Evolutionary conservation across 176 grass and related monocot species (phyloP).

Genomic region (Lolium rigidum): DNA sequence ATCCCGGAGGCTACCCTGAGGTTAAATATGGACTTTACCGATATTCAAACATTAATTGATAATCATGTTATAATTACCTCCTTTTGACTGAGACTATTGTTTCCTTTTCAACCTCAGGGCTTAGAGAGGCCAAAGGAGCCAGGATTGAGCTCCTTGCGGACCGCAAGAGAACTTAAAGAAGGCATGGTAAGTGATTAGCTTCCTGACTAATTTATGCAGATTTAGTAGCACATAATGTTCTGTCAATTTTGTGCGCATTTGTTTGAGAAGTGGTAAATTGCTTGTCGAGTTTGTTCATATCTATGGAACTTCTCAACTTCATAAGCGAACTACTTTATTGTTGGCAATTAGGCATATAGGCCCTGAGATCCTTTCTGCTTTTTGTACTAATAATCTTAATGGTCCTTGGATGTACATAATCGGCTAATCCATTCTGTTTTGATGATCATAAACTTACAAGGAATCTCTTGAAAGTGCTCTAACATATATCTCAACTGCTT

Average conservation of each 20-base stretch:
- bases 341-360: constrained; percentile 1
- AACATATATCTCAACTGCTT: constrained; percentile 36
- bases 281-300: not conserved
- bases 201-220: constrained; percentile 21
- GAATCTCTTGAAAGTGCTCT: constrained; percentile 25
- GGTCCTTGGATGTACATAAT: not conserved
- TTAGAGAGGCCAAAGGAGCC: constrained; percentile 86
- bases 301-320: constrained; percentile 21
- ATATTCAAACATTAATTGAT: constrained; percentile 11
- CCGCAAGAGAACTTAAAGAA: constrained; percentile 74
- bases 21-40: constrained; percentile 37
- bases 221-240: constrained; percentile 9
- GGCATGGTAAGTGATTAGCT: constrained; percentile 82
- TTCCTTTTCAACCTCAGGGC: constrained; percentile 58
- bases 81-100: constrained; percentile 4
- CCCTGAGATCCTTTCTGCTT: not conserved
- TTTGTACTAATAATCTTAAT: constrained; percentile 13
- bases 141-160: constrained; percentile 81
- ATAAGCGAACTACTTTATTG: constrained; percentile 32
- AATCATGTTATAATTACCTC: not conserved
- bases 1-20: constrained; percentile 92
- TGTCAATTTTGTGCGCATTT: constrained; percentile 4
- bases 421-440: not conserved
- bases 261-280: constrained; percentile 8
- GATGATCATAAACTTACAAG: constrained; percentile 19